These are phyloP conservation scores for Quaeritorhiza haematococci DNA, from an alignment of 371 early-diverging fungal genomes.

Conservation along the genomic window DNA sequence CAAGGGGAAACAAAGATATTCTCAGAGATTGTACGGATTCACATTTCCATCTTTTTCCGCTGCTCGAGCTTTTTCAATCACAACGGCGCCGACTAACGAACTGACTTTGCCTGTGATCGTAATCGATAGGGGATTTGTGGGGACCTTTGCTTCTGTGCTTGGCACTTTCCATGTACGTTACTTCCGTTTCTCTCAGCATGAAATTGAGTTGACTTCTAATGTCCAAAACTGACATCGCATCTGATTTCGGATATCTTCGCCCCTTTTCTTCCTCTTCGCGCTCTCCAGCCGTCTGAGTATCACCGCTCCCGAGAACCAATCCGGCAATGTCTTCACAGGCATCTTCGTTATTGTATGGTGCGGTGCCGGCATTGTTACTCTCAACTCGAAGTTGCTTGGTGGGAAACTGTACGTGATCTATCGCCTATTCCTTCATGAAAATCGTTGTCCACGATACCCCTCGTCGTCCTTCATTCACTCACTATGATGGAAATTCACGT, in stretches of 20 bases:
- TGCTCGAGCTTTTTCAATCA: constrained; percentile 27
- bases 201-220: not conserved
- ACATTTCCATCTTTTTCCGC: not conserved
- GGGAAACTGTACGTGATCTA: constrained; percentile 66
- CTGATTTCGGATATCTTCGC: not conserved
- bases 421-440: not conserved
- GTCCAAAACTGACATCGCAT: not conserved
- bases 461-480: not conserved
- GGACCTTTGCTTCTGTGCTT: constrained; percentile 89
- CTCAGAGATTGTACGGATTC: constrained; percentile 68
- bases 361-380: constrained; percentile 86
- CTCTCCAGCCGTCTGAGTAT: constrained; percentile 48
- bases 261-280: not conserved
- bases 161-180: constrained; percentile 69
- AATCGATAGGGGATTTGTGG: constrained; percentile 96
- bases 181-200: not conserved
- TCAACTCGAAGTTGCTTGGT: constrained; percentile 88
- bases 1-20: constrained; percentile 57
- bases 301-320: constrained; percentile 56
- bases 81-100: constrained; percentile 21
- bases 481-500: not conserved
- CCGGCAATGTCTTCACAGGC: constrained; percentile 79
- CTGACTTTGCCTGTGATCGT: not conserved
- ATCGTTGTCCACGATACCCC: not conserved
- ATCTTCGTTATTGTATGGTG: constrained; percentile 88